Evolutionary conservation across 192 early-diverging fungal genomes (phyloP).

Genomic region (Rhizophlyctis rosea): DNA sequence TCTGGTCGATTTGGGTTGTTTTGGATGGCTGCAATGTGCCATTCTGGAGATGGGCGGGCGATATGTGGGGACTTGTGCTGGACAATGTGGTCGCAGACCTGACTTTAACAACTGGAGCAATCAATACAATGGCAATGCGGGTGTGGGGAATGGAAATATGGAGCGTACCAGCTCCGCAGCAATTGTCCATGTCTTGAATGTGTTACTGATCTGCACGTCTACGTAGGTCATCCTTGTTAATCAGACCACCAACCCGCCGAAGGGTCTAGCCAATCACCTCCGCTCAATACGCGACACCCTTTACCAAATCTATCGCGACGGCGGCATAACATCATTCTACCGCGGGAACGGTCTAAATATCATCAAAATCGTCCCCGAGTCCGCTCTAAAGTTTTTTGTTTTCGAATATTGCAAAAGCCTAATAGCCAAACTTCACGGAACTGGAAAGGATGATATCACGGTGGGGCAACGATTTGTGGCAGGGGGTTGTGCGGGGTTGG

Average conservation of each 20-base stretch:
- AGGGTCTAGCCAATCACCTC: not conserved
- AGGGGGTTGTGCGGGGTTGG: conserved; percentile 69
- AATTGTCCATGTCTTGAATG: conserved; percentile 23
- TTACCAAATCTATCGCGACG: conserved; percentile 57
- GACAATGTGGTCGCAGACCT: too few relatives aligned
- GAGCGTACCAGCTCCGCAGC: too few relatives aligned
- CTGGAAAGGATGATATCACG: conserved; percentile 40
- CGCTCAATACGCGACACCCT: conserved; percentile 43
- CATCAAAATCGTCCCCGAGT: conserved; percentile 74
- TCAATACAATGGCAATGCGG: too few relatives aligned
- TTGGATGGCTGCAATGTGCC: too few relatives aligned
- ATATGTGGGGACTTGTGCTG: too few relatives aligned
- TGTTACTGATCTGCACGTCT: conserved; percentile 13
- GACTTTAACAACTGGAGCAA: too few relatives aligned
- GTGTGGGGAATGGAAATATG: too few relatives aligned
- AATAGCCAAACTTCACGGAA: conserved; percentile 37
- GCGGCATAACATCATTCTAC: conserved; percentile 67
- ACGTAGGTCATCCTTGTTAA: conserved; percentile 29
- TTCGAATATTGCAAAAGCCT: conserved; percentile 61
- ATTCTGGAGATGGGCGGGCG: too few relatives aligned
- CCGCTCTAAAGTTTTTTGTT: conserved; percentile 71
- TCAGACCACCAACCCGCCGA: conserved; percentile 34
- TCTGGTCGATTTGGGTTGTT: conserved; percentile 40
- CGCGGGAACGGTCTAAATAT: conserved; percentile 76
- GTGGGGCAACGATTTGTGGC: conserved; percentile 61